phyloP scores from a whole-genome alignment of 371 early-diverging fungal species.

The Coemansia sp. region DNA sequence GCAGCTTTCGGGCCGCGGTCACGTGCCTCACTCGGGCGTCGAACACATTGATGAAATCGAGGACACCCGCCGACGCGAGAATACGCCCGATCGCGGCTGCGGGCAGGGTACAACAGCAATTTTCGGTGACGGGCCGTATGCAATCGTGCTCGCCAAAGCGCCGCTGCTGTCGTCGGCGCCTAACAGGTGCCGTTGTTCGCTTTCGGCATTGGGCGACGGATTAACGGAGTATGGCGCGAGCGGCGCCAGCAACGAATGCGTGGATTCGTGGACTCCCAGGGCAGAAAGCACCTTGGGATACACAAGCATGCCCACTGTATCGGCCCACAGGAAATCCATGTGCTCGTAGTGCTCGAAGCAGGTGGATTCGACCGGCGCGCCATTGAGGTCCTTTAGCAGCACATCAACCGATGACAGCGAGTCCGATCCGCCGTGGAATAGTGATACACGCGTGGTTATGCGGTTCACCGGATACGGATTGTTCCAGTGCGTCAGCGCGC shows the following conservation, averaged over 20 bases:
- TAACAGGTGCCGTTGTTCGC: neutral
- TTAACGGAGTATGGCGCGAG: neutral
- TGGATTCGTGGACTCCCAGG: conserved; percentile 27
- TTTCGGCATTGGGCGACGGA: neutral
- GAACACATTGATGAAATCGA: conserved; percentile 19
- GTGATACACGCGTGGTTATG: conserved; percentile 79
- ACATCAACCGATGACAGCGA: conserved; percentile 75
- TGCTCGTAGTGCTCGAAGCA: conserved; percentile 75
- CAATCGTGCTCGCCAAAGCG: neutral
- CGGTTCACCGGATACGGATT: conserved; percentile 68
- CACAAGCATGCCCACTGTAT: conserved; percentile 53
- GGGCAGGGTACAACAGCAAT: neutral
- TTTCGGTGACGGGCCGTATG: neutral
- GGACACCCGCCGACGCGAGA: conserved; percentile 41
- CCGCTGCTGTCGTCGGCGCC: neutral
- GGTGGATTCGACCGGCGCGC: conserved; percentile 61
- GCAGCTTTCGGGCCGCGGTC: conserved; percentile 4
- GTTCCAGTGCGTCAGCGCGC: conserved; percentile 53
- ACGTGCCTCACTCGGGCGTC: conserved; percentile 17
- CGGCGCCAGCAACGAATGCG: conserved; percentile 3
- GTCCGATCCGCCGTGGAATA: conserved; percentile 89
- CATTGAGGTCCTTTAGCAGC: conserved; percentile 57
- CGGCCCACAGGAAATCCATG: conserved; percentile 78
- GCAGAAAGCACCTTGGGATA: conserved; percentile 37
- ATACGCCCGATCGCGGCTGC: neutral